Base-by-base conservation (phyloP, 2,329 filamentous ascomycete species). In the Arachnomyces sp. region DNA sequence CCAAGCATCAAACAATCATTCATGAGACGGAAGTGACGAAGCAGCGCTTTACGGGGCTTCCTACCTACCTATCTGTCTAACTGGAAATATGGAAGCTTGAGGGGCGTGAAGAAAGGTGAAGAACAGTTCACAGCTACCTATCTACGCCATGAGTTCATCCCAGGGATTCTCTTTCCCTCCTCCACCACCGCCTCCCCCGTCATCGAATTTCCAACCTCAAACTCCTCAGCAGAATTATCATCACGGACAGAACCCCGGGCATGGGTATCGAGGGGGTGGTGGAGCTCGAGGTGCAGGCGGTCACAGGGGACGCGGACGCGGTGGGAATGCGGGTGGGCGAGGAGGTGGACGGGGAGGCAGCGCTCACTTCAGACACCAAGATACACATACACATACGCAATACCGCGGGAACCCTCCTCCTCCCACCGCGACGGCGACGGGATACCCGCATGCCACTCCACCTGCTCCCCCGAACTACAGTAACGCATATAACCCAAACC, bases 101-200 rank as follows among this genome's bases (percentile, higher is more conserved):
- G 20, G 9, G 9, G 9, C 5, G 20, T 25, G 5, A 25, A 25
- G 20, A 9, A 25, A 25, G 20, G 20, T 25, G 20, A 25, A 25
- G 20, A 5, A 25, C 9, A 25, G 20, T 25, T 25, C 9, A 25
- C 5, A 25, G 20, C 9, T 25, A 5, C 20, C 20, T 9, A 5
- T 25, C 20, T 33, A 11, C 47, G 54, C 40, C 39, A 66, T 66
- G 62, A 59, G 53, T 49, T 55, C n/a, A n/a, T n/a, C 63, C 38
- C 59, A 65, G 52, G 62, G 60, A 17, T 69, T 69, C 51, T 61
- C 65, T 31, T 70, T 68, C 48, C 66, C 66, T 43, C 65, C 65
- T 14, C 66, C 66, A 28, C 66, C 66, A 13, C 66, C 66, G 15
- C 66, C 64, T 28, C 63, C 63, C 29, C 61, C 61, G 7, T 39